A percentile compares a stretch with the other conserved stretches of the same genome.
phyloP scores from a whole-genome alignment of 768 basidiomycete species.

The Naematelia aurantialba region DNA sequence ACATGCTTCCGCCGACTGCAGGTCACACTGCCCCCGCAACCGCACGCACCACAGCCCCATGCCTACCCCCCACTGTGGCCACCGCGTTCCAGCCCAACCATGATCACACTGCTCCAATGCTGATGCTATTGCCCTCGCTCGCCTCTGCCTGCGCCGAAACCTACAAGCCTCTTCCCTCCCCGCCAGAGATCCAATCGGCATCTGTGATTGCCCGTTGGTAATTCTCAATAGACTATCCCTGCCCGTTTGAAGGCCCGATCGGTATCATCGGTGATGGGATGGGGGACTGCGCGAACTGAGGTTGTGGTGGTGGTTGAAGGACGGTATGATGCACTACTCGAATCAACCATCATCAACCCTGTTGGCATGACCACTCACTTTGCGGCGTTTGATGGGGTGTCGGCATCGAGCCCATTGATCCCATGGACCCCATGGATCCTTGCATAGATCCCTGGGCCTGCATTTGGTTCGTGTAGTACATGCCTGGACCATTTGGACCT shows the following conservation, averaged over 20 bases:
- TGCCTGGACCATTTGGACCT: slow-evolving; percentile 7
- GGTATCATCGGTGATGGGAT: slow-evolving; percentile 1
- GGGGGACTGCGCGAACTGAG: slow-evolving; percentile 6
- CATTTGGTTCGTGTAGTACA: slow-evolving; percentile 14
- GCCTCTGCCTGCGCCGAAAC: too few species aligned
- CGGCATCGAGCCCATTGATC: slow-evolving; percentile 1
- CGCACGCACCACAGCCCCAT: too few species aligned
- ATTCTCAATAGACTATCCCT: background rate
- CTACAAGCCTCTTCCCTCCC: too few species aligned
- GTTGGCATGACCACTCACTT: slow-evolving; percentile 21
- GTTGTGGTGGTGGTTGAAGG: slow-evolving; percentile 7
- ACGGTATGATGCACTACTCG: slow-evolving; percentile 23
- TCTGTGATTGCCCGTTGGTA: background rate
- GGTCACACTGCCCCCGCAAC: too few species aligned
- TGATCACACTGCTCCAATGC: too few species aligned
- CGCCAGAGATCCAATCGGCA: background rate
- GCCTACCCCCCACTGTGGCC: too few species aligned
- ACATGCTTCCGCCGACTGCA: too few species aligned
- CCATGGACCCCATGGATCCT: slow-evolving; percentile 1
- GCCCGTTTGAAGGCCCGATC: background rate
- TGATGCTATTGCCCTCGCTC: too few species aligned
- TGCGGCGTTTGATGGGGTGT: slow-evolving; percentile 42
- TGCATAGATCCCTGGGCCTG: slow-evolving; percentile 14
- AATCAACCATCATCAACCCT: background rate
- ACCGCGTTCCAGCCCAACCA: too few species aligned